Evolutionary conservation across 805 yeast species (phyloP).

Genomic region (Hanseniaspora valbyensis): DNA sequence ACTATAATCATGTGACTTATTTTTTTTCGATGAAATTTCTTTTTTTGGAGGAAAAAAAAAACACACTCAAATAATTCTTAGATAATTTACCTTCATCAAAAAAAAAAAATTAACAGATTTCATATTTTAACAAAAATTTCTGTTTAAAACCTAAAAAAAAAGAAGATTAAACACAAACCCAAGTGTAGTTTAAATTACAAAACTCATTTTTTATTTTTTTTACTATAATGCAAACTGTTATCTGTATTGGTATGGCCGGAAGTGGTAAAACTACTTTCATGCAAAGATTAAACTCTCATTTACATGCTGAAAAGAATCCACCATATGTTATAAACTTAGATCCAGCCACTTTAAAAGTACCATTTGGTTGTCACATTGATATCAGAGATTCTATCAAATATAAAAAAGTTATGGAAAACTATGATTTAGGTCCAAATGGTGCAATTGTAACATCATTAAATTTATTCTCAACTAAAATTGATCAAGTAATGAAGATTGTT

Average conservation of each 20-base stretch:
- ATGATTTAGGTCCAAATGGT: constrained; percentile 93
- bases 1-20: background rate
- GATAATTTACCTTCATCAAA: too few relatives aligned
- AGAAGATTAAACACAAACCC: background rate
- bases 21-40: background rate
- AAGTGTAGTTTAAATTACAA: background rate
- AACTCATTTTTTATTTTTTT: background rate
- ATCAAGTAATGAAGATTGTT: constrained; percentile 78
- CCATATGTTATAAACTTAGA: constrained; percentile 92
- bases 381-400: constrained; percentile 93
- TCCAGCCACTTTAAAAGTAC: constrained; percentile 92
- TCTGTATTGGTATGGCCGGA: constrained; percentile 59
- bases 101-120: too few relatives aligned
- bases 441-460: constrained; percentile 94
- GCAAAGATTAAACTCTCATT: constrained; percentile 85
- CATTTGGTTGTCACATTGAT: constrained; percentile 88
- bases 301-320: constrained; percentile 57
- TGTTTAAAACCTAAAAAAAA: background rate
- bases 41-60: too few relatives aligned
- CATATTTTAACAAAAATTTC: too few relatives aligned
- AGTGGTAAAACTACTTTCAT: constrained; percentile 96
- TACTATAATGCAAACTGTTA: constrained; percentile 29
- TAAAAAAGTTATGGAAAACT: constrained; percentile 91
- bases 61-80: too few relatives aligned
- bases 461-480: constrained; percentile 86